Evolutionary conservation across 495 filamentous ascomycete species (phyloP), one percentile per base, ranked within the genome.

Genomic region (Bryoglossum gracile): DNA sequence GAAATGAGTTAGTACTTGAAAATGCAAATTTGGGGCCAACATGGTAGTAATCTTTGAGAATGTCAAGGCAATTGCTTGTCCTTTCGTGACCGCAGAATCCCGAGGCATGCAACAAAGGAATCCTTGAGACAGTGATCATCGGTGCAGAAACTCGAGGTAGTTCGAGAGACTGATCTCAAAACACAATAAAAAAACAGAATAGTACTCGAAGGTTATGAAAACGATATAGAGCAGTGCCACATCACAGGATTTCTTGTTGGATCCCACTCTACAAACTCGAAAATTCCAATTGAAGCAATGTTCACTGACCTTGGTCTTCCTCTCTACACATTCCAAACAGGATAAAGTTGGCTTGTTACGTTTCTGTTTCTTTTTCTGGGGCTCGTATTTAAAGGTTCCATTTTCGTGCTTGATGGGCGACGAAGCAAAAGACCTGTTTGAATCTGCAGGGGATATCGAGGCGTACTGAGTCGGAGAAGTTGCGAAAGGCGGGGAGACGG

Each of bases 301-400:
- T 18, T 37, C 0, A 67, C 75, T 52, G 57, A 75, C 80, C 70
- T 83, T 84, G 11, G 80, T 84, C 64, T 86, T 84, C 44, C 80
- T 69, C 62, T 81, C 79, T 26, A 86, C 82, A 60, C 83, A 87
- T 53, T 84, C 81, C 46, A 77, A 70, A 59, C 83, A 87, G 33
- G 80, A 84, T 33, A 87, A 57, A 1, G 82, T 87, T 3, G 83
- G 83, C 58, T 87, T 87, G 64, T 87, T 87, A 19, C 83, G 70
- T 61, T 82, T 85, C 62, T 84, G 82, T 62, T 80, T 84, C 63
- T 82, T 83, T 63, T 64, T 73, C 3, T 57, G 44, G 5, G 66
- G 69, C 37, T 51, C 54, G n/a, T 18, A 6, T 4, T 22, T 36
- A 8, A 37, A 46, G n/a, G n/a, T n/a, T 23, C 36, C 49, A 33